Evolutionary conservation across 2,329 filamentous ascomycete genomes (phyloP).

Genomic region (Bimuria novae-zelandiae): DNA sequence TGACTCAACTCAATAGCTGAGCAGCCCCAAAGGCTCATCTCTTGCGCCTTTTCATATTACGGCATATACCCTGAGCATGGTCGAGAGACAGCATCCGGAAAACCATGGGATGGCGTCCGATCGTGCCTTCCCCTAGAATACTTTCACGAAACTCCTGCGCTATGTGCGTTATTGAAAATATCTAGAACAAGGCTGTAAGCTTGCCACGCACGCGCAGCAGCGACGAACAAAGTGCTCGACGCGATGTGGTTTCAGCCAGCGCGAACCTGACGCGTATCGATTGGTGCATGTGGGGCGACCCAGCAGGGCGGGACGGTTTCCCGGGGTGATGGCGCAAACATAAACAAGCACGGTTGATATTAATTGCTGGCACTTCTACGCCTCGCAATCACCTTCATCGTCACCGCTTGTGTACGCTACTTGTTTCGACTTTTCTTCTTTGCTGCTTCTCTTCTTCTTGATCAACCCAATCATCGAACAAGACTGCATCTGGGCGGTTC

Average conservation of each 20-base stretch:
- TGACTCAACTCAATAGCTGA: no score
- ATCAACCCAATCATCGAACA: background rate
- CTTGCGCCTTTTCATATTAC: no score
- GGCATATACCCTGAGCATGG: no score
- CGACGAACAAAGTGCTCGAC: background rate
- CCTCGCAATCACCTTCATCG: background rate
- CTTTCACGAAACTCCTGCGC: no score
- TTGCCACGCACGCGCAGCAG: background rate
- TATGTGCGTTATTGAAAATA: no score
- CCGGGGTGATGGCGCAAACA: constrained; percentile 10
- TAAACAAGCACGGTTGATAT: constrained; percentile 13
- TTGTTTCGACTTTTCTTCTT: background rate
- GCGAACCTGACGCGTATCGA: constrained; percentile 14
- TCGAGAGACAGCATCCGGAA: no score
- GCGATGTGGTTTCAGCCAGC: constrained; percentile 4
- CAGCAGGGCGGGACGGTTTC: constrained; percentile 10
- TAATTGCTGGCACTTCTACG: background rate
- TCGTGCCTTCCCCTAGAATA: no score
- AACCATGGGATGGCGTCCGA: no score
- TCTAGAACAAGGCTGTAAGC: no score
- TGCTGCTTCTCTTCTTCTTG: background rate
- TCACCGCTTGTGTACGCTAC: background rate
- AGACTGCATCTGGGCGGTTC: background rate
- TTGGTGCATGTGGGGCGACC: constrained; percentile 5
- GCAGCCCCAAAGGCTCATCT: no score